Percentiles rank a stretch among this genome's conserved stretches.
These are phyloP conservation scores for Forsythia suspensa DNA, from an alignment of 257 asterid genomes.

Conservation along the genomic window DNA sequence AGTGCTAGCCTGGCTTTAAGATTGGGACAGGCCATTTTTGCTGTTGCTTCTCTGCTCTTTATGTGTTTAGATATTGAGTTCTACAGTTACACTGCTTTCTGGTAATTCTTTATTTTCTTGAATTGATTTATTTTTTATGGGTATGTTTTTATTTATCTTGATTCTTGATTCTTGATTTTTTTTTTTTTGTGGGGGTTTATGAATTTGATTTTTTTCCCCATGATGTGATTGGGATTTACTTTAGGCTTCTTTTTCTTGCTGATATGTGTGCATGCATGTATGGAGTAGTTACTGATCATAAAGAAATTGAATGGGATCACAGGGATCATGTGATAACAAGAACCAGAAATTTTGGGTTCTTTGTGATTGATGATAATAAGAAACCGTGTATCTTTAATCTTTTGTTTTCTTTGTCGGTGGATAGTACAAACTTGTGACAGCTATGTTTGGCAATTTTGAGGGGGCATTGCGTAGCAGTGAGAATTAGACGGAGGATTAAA, in stretches of 20 bases:
- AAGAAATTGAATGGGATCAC: conserved; percentile 12
- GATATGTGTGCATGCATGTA: neutral
- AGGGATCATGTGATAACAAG: neutral
- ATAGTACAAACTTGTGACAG: conserved; percentile 25
- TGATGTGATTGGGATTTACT: neutral
- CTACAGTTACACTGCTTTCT: conserved; percentile 94
- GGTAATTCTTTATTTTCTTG: conserved; percentile 42
- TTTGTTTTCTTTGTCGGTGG: conserved; percentile 34
- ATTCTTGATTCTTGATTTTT: neutral
- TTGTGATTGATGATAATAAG: no score
- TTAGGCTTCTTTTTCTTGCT: neutral
- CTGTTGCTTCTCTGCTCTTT: conserved; percentile 91
- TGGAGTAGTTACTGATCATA: neutral
- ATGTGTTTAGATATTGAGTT: conserved; percentile 89
- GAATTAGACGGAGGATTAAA: conserved; percentile 1
- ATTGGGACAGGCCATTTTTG: conserved; percentile 78
- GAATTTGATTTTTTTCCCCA: neutral
- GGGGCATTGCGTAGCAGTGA: conserved; percentile 14
- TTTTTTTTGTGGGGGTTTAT: neutral
- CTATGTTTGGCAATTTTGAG: conserved; percentile 32
- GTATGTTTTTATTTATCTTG: neutral
- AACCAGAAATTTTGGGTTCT: neutral
- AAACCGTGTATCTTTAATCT: neutral
- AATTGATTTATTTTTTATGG: neutral
- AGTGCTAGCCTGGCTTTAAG: conserved; percentile 92